phyloP scores from a whole-genome alignment of 2,329 filamentous ascomycete genomes.

The Fusarium sp. region DNA sequence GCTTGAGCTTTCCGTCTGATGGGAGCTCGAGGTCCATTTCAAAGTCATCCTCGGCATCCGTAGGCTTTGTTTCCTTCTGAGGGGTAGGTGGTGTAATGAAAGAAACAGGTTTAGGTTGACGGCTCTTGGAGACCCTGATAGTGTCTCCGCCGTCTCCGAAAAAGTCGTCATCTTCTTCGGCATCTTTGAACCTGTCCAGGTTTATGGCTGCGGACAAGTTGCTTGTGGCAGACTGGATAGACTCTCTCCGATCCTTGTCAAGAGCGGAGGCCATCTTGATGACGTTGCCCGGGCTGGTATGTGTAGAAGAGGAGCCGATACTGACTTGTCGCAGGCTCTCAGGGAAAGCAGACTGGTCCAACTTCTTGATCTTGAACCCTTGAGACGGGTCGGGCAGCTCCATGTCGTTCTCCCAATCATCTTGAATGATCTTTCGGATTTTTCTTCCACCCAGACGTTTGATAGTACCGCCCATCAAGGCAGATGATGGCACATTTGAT shows the following conservation, averaged over 20 bases:
- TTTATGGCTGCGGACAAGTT: constrained; percentile 58
- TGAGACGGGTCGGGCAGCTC: constrained; percentile 69
- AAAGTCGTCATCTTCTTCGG: constrained; percentile 67
- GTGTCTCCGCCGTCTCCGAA: constrained; percentile 70
- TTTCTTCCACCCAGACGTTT: constrained; percentile 83
- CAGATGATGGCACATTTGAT: constrained; percentile 83
- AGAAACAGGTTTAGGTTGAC: constrained; percentile 59
- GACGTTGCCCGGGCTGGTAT: constrained; percentile 60
- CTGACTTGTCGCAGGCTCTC: constrained; percentile 73
- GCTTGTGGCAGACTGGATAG: constrained; percentile 47
- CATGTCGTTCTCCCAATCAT: constrained; percentile 83
- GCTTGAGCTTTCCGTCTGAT: constrained; percentile 68
- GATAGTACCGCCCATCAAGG: constrained; percentile 89
- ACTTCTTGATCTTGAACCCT: constrained; percentile 69
- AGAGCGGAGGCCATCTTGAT: constrained; percentile 42
- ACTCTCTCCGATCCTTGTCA: constrained; percentile 44
- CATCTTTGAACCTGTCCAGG: constrained; percentile 70
- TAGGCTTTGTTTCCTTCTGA: constrained; percentile 52
- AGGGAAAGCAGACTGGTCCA: constrained; percentile 68
- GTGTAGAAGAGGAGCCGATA: constrained; percentile 55
- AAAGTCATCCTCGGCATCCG: constrained; percentile 67
- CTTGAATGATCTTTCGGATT: constrained; percentile 74
- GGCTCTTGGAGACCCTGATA: constrained; percentile 71
- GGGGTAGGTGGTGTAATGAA: constrained; percentile 65
- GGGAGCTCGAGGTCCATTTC: constrained; percentile 77